phyloP scores from a whole-genome alignment of 2,329 filamentous ascomycete species.

The Aspergillus intermedius region DNA sequence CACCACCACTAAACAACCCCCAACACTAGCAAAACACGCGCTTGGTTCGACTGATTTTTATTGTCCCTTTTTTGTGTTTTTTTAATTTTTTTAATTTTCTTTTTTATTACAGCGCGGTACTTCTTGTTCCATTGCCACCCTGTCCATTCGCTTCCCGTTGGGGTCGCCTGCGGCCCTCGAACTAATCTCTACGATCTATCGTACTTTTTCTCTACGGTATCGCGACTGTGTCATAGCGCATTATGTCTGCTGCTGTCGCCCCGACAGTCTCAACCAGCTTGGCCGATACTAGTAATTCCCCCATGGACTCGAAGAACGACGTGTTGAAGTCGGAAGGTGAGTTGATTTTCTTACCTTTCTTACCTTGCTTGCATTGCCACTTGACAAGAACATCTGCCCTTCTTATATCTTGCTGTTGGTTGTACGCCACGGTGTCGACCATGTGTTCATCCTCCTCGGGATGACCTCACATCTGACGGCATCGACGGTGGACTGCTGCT shows the following conservation, averaged over 20 bases:
- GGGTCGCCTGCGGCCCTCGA: conserved; percentile 14
- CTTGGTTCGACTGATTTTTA: conserved; percentile 10
- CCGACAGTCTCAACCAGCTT: conserved; percentile 28
- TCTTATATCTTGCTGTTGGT: conserved; percentile 12
- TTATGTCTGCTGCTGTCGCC: conserved; percentile 38
- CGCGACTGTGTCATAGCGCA: conserved; percentile 1
- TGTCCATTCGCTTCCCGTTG: conserved; percentile 9
- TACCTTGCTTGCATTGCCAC: not conserved
- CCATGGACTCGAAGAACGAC: conserved; percentile 38
- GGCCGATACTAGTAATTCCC: conserved; percentile 27
- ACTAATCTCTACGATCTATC: not conserved
- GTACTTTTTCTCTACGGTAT: not conserved
- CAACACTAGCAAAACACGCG: not conserved
- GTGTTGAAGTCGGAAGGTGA: conserved; percentile 34
- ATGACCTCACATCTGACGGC: conserved; percentile 34
- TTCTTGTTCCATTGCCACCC: conserved; percentile 2
- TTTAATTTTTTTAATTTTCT: conserved; percentile 7
- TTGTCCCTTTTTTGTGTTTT: conserved; percentile 8
- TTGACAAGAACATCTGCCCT: conserved; percentile 4
- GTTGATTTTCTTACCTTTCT: conserved; percentile 12
- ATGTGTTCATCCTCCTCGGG: conserved; percentile 24
- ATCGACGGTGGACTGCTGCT: conserved; percentile 23
- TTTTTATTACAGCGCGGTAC: not conserved
- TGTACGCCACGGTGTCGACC: conserved; percentile 23
- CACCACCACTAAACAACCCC: not conserved